These are phyloP conservation scores for Aspergillus costaricaensis DNA, from an alignment of 2,329 filamentous ascomycete species.

Conservation along the genomic window DNA sequence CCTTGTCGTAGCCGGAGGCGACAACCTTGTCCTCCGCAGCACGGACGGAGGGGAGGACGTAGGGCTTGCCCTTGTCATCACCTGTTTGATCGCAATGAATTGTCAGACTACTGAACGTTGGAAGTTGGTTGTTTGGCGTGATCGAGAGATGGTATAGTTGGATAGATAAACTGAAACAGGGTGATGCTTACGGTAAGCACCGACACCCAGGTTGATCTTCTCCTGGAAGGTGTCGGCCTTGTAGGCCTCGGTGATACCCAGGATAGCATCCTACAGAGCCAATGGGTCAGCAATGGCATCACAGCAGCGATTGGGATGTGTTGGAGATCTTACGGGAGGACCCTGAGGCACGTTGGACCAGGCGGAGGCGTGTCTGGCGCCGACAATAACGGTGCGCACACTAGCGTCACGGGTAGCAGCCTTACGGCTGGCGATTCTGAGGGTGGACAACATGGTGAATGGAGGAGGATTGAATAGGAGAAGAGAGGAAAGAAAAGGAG, in stretches of 20 bases:
- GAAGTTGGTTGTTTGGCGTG: not conserved
- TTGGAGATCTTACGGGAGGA: slow-evolving; percentile 72
- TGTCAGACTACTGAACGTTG: not conserved
- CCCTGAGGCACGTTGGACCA: slow-evolving; percentile 93
- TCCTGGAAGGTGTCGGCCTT: slow-evolving; percentile 90
- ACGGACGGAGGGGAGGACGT: slow-evolving; percentile 91
- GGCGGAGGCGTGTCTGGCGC: slow-evolving; percentile 69
- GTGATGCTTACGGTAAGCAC: slow-evolving; percentile 74
- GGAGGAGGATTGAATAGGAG: not conserved
- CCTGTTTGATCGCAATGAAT: slow-evolving; percentile 30
- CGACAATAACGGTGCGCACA: slow-evolving; percentile 42
- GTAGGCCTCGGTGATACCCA: slow-evolving; percentile 88
- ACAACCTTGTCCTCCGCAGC: slow-evolving; percentile 86
- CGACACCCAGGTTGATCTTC: slow-evolving; percentile 99
- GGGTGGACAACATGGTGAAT: slow-evolving; percentile 48
- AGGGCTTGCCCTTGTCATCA: slow-evolving; percentile 96
- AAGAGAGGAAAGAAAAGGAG: slow-evolving; percentile 6
- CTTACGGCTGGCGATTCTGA: slow-evolving; percentile 47
- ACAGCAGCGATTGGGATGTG: slow-evolving; percentile 7
- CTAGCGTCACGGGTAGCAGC: slow-evolving; percentile 43
- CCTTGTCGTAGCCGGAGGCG: slow-evolving; percentile 80
- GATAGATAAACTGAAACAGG: not conserved
- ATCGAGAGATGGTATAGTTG: not conserved
- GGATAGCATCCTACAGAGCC: slow-evolving; percentile 45
- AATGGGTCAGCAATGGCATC: slow-evolving; percentile 28